A percentile compares a stretch with the other conserved stretches of the same genome.
These are phyloP conservation scores for Cercospora sesami DNA, from an alignment of 2,329 filamentous ascomycete genomes.

Conservation along the genomic window DNA sequence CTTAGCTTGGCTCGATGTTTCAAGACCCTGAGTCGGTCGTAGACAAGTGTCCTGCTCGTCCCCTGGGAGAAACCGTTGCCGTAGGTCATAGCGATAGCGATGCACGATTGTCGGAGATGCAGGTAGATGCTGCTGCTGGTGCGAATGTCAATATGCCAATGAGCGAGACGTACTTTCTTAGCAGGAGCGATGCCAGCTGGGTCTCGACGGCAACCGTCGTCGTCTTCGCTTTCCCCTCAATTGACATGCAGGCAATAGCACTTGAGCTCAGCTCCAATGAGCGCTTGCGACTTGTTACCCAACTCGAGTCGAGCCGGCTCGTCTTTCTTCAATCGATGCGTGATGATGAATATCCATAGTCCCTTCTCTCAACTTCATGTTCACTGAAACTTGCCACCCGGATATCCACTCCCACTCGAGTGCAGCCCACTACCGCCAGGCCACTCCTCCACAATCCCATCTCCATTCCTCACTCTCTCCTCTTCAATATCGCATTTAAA, in stretches of 20 bases:
- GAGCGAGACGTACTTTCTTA: too few relatives aligned
- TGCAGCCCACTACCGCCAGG: not conserved
- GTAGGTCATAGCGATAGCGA: not conserved
- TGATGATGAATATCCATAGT: not conserved
- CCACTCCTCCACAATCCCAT: conserved; percentile 19
- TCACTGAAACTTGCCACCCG: not conserved
- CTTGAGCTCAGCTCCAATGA: not conserved
- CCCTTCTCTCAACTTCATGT: not conserved
- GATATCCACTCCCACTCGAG: conserved; percentile 1
- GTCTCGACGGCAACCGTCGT: not conserved
- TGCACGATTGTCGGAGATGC: not conserved
- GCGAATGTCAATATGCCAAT: too few relatives aligned
- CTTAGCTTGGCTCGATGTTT: not conserved
- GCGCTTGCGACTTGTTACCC: not conserved
- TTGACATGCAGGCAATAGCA: not conserved
- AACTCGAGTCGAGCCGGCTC: not conserved
- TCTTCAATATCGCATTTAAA: conserved; percentile 51
- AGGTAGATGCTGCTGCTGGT: not conserved
- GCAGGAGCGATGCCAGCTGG: not conserved
- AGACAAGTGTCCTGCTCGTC: not conserved
- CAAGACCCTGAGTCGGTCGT: not conserved
- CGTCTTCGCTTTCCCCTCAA: not conserved
- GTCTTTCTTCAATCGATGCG: not conserved
- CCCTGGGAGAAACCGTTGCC: not conserved
- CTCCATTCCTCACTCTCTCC: conserved; percentile 22